Evolutionary conservation across 202 grass and related monocot species (phyloP), one percentile per base, ranked within the genome.

Genomic region (Panicum hallii): DNA sequence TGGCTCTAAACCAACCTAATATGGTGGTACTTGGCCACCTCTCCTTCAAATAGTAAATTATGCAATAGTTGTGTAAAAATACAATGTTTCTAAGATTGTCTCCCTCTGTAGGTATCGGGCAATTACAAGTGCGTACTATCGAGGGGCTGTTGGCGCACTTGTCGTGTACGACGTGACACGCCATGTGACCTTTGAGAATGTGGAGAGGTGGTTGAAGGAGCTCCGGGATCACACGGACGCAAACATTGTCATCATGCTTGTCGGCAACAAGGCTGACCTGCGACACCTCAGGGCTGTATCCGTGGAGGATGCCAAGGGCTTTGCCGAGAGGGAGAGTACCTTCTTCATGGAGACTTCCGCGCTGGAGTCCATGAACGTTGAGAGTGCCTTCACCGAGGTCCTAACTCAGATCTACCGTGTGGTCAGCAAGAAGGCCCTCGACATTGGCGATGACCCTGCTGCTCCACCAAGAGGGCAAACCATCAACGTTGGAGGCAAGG

Each of bases 161-260:
- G 83, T 94, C 1, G 90, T 94, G 70, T 94, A 97, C 0, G 92
- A 97, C 45, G 84, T 97, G 43, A 97, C 92, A 10, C 87, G 92
- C 42, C 95, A 97, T 79, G 92, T 97, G 14, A 97, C 95, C 44
- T 97, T 94, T 76, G 95, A 97, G 82, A 97, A 97, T 79, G 88
- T 91, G 55, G 92, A 97, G 75, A 89, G 95, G 88, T 94, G 95
- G 92, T 79, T 97, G 82, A 97, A 93, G 82, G 95, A 97, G 75
- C 92, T 97, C 26, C 70, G 87, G 9, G 90, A 94, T 15, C 95
- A 97, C 84, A 97, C 95, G 10, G 95, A 97, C 77, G 81, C 92
- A 78, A 97, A 93, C 82, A 94, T 97, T 56, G 95, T 94, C 60
- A 93, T 97, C 77, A 97, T 97, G 95, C 92, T 97, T 81, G 92